Base-by-base conservation (phyloP, 441 rosid genomes). In the Isatis lusitanica region DNA sequence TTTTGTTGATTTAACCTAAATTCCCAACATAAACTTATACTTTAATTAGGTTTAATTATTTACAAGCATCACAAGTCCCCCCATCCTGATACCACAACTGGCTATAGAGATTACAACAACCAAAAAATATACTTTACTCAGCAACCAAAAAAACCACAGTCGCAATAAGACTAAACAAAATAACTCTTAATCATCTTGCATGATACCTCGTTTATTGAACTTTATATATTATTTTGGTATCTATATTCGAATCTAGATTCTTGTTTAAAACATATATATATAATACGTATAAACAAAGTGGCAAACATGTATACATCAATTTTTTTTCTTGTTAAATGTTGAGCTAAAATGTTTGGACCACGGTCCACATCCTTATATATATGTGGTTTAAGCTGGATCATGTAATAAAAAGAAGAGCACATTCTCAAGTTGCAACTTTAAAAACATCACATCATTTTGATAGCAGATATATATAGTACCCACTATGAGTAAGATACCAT, bases 401-500 rank as follows among this genome's bases (percentile, higher is more conserved):
- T 28, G 30, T 50, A 17, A n/a, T 39, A 17, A 38, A 6, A 26
- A 38, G 55, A 74, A n/a, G 18, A 59, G 31, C 78, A 74, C 40
- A 42, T 74, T 42, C 63, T 30, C 73, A 59, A 66, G 44, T 48
- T 39, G 78, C 67, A 59, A 17, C 35, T 21, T 12, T 30, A 16
- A 13, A 18, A 66, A 59, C 63, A 74, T 74, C 68, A 51, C 63
- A 51, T 74, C 68, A n/a, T 18, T 39, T 66, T 59, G 12, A 13
- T 38, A 47, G 35, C 8, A 12, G 2, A 3, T 39, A 55, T 38
- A 7, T 3, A 44, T 58, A 50, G 9, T 3, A 33, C 8, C 69
- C 59, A 66, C 68, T 30, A 30, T 31, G 30, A 44, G 6, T 15
- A 16, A 42, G 31, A 26, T 62, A 61, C 12, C 2, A 5, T 9